A percentile compares a stretch with the other conserved stretches of the same genome.
Conservation (phyloP, 2,329 filamentous ascomycete genomes). For the Colletotrichum acutatum region DNA sequence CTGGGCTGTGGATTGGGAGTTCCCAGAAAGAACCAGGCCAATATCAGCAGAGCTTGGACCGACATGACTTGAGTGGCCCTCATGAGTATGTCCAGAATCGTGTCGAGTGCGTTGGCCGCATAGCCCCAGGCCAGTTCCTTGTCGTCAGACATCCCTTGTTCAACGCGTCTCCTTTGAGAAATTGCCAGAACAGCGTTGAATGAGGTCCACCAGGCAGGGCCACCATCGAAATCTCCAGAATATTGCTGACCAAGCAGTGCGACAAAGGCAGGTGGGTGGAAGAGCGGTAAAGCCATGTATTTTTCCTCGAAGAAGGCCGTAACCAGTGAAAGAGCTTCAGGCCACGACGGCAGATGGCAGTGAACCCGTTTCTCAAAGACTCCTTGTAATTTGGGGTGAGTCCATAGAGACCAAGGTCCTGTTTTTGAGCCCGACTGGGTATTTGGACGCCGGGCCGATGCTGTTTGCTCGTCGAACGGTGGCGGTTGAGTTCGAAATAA, state of each 20-base stretch:
- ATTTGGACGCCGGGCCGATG: not conserved
- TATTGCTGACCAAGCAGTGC: not conserved
- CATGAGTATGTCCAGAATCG: not conserved
- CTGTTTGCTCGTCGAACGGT: not conserved
- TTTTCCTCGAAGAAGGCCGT: not conserved
- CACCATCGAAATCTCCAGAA: not conserved
- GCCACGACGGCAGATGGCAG: not conserved
- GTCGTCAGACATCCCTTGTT: not conserved
- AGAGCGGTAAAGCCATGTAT: not conserved
- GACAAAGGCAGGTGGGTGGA: constrained; percentile 3
- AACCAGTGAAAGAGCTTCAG: constrained; percentile 2
- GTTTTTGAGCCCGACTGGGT: not conserved
- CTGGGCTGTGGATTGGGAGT: constrained; percentile 12
- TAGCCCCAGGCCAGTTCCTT: not conserved
- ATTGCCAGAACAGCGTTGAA: not conserved
- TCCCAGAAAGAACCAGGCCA: not conserved
- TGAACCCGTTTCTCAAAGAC: not conserved
- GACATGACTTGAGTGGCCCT: not conserved
- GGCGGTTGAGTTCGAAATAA: not conserved
- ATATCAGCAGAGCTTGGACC: not conserved
- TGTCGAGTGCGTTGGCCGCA: not conserved
- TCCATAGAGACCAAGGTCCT: constrained; percentile 14
- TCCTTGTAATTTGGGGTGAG: not conserved
- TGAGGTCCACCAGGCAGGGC: not conserved
- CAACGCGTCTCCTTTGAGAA: not conserved